These are phyloP conservation scores for Penicillium turbatum DNA, from an alignment of 495 filamentous ascomycete species.

Conservation along the genomic window DNA sequence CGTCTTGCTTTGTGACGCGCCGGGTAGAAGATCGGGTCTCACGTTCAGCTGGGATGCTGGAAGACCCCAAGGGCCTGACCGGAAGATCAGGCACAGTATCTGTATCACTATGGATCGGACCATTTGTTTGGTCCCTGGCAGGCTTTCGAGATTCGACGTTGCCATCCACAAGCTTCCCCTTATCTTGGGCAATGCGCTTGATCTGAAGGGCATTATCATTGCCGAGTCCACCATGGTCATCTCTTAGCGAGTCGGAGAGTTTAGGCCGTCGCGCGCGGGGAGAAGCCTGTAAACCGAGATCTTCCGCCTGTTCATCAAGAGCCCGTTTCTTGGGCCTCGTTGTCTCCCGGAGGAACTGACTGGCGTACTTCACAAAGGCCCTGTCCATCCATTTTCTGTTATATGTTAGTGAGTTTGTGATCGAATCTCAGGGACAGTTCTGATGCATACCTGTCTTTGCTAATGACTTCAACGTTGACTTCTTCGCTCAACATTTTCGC, in stretches of 20 bases:
- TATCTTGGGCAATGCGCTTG: not conserved
- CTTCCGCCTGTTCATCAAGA: not conserved
- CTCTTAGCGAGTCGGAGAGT: not conserved
- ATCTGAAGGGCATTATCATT: not conserved
- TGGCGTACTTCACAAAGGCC: slow-evolving; percentile 26
- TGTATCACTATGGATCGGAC: not conserved
- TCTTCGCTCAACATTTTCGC: slow-evolving; percentile 10
- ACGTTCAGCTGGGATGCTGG: slow-evolving; percentile 8
- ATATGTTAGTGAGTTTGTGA: slow-evolving; percentile 7
- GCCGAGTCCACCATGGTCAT: not conserved
- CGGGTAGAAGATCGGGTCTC: slow-evolving; percentile 34
- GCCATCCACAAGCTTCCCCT: not conserved
- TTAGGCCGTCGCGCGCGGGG: not conserved
- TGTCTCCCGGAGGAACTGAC: slow-evolving; percentile 3
- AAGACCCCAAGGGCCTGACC: slow-evolving; percentile 22
- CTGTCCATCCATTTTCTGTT: slow-evolving; percentile 36
- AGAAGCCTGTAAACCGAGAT: not conserved
- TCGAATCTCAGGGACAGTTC: not conserved
- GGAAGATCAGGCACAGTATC: slow-evolving; percentile 26
- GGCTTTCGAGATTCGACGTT: not conserved
- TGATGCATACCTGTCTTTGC: slow-evolving; percentile 22
- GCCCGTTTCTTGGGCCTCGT: slow-evolving; percentile 14
- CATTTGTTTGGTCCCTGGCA: slow-evolving; percentile 3
- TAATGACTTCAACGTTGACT: slow-evolving; percentile 6
- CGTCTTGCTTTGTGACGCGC: slow-evolving; percentile 6